Conservation (phyloP, 805 yeast species). For the Candida rishiriensis region DNA sequence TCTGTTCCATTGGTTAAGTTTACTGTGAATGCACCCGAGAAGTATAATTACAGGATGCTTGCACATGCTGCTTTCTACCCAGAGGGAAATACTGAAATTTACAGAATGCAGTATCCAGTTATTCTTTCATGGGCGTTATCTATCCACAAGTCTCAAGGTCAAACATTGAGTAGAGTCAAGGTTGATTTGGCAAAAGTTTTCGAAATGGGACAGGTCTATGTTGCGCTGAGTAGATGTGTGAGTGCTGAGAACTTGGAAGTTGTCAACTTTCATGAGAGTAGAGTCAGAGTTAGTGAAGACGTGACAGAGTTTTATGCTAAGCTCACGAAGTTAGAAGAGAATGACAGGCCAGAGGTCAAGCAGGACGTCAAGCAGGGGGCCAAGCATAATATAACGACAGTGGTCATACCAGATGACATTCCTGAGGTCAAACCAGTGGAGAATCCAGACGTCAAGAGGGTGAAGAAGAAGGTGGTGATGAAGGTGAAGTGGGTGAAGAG, state of each 20-base stretch:
- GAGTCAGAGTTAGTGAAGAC: constrained; percentile 53
- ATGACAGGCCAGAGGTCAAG: no score
- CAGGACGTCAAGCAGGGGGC: no score
- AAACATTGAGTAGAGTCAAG: constrained; percentile 65
- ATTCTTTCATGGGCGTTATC: constrained; percentile 79
- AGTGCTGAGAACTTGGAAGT: constrained; percentile 63
- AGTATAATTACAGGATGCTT: constrained; percentile 26
- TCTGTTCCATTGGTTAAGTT: constrained; percentile 45
- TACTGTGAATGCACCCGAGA: constrained; percentile 31
- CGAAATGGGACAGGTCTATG: constrained; percentile 82
- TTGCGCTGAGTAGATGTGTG: constrained; percentile 76
- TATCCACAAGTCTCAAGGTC: constrained; percentile 84
- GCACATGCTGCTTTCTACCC: constrained; percentile 33
- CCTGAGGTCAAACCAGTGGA: no score
- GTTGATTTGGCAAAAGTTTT: constrained; percentile 65
- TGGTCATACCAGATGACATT: no score
- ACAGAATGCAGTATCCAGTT: constrained; percentile 61
- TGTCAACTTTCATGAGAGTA: constrained; percentile 54
- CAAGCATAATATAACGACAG: no score
- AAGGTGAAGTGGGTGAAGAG: no score
- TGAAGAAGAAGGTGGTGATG: no score
- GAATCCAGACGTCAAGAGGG: no score
- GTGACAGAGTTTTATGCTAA: constrained; percentile 60
- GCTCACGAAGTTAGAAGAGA: constrained; percentile 25
- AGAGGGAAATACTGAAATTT: constrained; percentile 25